These are phyloP conservation scores for Tephrocybe rancida DNA, from an alignment of 768 basidiomycete genomes.

Conservation along the genomic window DNA sequence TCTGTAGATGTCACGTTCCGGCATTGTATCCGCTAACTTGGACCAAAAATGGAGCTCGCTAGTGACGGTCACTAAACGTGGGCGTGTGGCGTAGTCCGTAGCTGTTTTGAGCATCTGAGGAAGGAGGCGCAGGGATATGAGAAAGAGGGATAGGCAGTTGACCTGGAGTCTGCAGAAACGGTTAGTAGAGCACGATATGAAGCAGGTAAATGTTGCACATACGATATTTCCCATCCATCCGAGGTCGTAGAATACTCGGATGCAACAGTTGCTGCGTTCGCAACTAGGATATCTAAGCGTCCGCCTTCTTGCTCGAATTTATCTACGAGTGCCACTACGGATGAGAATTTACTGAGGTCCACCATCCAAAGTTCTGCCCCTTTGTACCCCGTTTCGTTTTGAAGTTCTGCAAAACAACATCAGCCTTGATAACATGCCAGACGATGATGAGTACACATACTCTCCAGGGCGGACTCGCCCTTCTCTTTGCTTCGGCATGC, in stretches of 20 bases:
- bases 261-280: slow-evolving; percentile 38
- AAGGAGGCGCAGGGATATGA: slow-evolving; percentile 43
- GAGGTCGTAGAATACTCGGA: slow-evolving; percentile 25
- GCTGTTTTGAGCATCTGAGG: slow-evolving; percentile 44
- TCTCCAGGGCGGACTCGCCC: slow-evolving; percentile 33
- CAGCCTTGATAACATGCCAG: background rate
- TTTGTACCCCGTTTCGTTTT: slow-evolving; percentile 32
- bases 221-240: slow-evolving; percentile 52
- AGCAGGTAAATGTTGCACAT: slow-evolving; percentile 9
- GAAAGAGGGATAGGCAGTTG: slow-evolving; percentile 42
- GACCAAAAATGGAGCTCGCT: slow-evolving; percentile 43
- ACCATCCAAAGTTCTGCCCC: slow-evolving; percentile 39
- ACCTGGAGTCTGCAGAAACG: slow-evolving; percentile 42
- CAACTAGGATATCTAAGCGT: slow-evolving; percentile 44
- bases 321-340: slow-evolving; percentile 39
- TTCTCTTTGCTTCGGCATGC: slow-evolving; percentile 37
- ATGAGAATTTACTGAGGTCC: slow-evolving; percentile 41
- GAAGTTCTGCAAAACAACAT: slow-evolving; percentile 20
- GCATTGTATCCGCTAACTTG: slow-evolving; percentile 23
- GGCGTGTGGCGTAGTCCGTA: slow-evolving; percentile 26
- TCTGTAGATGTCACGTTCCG: slow-evolving; percentile 18
- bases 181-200: background rate
- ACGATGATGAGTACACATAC: slow-evolving; percentile 26
- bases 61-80: slow-evolving; percentile 42
- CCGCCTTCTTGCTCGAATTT: slow-evolving; percentile 30